Evolutionary conservation across 2,329 filamentous ascomycete genomes (phyloP), one percentile per base, ranked within the genome.

Genomic region (Trichoderma sp.): DNA sequence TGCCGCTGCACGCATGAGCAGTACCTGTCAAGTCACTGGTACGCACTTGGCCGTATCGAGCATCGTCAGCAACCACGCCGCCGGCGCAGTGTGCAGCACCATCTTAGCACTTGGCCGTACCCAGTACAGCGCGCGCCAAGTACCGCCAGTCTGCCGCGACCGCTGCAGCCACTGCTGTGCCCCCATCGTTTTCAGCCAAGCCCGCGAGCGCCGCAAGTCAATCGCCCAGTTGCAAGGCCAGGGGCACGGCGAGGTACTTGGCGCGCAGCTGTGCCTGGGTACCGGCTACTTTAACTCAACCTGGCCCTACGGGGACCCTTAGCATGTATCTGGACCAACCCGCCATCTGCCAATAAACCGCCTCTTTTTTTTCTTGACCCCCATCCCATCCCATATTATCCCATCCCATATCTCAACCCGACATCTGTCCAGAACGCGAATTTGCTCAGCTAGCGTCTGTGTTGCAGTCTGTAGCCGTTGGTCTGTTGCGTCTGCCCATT

Each of bases 401-500:
- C 52, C 31, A 67, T 59, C 43, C 37, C 27, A 63, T 53, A 67
- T 52, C 63, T 27, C 64, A 67, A 59, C 27, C 64, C 64, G 64
- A 67, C 64, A 59, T 67, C 64, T 67, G 64, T 43, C 64, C 64
- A 67, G 37, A 59, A 67, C 64, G 53, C 64, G 53, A 67, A 59
- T 52, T 35, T 67, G 64, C 64, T 59, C 40, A 52, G 29, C 53
- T 64, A 67, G 64, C 55, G 64, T 31, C 49, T 52, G 64, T 59
- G 55, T 59, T 56, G 55, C 63, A 37, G 40, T 37, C 53, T 59
- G 55, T 29, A 55, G 35, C 29, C 33, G 61, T 64, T 55, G 43
- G 58, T 49, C 47, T 49, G 47, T 49, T 24, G 19, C 21, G 24
- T 49, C 21, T 24, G 43, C 40, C 49, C 31, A 49, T 47, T 66